A percentile compares a stretch with the other conserved stretches of the same genome.
Evolutionary conservation across 2,329 filamentous ascomycete species (phyloP).

Genomic region (Aureobasidium leucospermi): DNA sequence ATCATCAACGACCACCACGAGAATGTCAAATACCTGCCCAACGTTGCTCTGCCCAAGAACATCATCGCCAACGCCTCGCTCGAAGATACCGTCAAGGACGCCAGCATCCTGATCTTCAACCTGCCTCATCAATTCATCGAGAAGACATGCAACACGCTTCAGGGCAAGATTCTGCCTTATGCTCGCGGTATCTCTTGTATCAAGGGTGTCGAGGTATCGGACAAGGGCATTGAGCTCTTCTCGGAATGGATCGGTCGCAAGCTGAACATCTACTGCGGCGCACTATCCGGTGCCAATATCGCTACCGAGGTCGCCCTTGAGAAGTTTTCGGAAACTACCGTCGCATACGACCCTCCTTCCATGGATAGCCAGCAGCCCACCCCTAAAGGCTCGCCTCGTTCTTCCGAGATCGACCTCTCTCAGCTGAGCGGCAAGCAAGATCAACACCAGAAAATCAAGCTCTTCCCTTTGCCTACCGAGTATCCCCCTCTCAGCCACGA

Average conservation of each 20-base stretch:
- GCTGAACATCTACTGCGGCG: slow-evolving; percentile 92
- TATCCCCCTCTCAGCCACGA: slow-evolving; percentile 82
- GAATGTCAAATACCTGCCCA: slow-evolving; percentile 97
- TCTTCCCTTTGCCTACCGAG: slow-evolving; percentile 69
- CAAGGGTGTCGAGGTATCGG: slow-evolving; percentile 91
- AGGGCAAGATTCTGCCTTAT: slow-evolving; percentile 83
- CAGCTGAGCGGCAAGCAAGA: slow-evolving; percentile 30
- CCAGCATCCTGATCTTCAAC: slow-evolving; percentile 92
- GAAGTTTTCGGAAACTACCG: slow-evolving; percentile 95
- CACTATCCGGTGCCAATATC: slow-evolving; percentile 92
- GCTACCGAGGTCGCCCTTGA: slow-evolving; percentile 89
- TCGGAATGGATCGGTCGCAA: slow-evolving; percentile 89
- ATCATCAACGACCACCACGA: slow-evolving; percentile 91
- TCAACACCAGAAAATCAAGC: slow-evolving; percentile 60
- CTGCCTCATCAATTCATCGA: slow-evolving; percentile 93
- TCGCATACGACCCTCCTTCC: slow-evolving; percentile 87
- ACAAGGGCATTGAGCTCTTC: slow-evolving; percentile 80
- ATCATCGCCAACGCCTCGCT: slow-evolving; percentile 77
- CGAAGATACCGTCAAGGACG: slow-evolving; percentile 69
- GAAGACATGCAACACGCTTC: slow-evolving; percentile 73
- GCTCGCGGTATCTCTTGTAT: slow-evolving; percentile 95
- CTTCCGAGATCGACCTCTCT: slow-evolving; percentile 36
- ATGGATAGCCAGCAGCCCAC: slow-evolving; percentile 77
- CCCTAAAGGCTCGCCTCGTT: slow-evolving; percentile 44
- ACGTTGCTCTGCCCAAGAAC: slow-evolving; percentile 74